Base-by-base conservation (phyloP, 2,329 filamentous ascomycete genomes). In the Stenocarpella maydis region DNA sequence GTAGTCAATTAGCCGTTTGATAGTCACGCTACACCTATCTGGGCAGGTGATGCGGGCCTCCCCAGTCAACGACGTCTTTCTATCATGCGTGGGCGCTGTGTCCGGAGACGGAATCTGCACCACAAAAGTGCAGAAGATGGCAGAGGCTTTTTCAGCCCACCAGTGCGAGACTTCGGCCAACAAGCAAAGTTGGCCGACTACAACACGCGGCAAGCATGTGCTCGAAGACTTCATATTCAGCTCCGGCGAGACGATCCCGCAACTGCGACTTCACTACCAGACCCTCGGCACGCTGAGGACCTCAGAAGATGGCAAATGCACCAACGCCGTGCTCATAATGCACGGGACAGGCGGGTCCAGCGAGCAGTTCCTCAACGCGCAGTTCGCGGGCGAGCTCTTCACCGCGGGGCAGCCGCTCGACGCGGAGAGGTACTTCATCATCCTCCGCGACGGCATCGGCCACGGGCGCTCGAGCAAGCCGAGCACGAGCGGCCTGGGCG, bases 401-500 rank as follows among this genome's bases (percentile, higher is more conserved):
- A 70, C 70, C 39, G 52, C 65, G 1, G 73, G 74, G 5, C 75
- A 76, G 63, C 71, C 60, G 21, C 74, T 77, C 21, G 74, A 74
- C 52, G 71, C 73, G 14, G 54, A 43, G 9, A 66, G 64, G 26
- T 72, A 74, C 69, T 76, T 74, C 69, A 69, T 76, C 65, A 70
- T 76, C 45, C 39, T 76, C 7, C 74, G 73, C n/a, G 75, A 76
- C 66, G 74, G 73, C 49, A 74, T 75, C 54, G 75, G 74, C 31
- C 75, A 75, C 65, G 75, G 74, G 31, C 65, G 69, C 17, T 75
- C 75, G 19, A 76, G 74, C 71, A 76, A 76, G 71, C 74, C 74
- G 3, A 75, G 73, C 71, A 70, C 69, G 53, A 41, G 37, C 45
- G 72, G 72, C 21, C 71, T 74, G 28, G 67, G 52, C n/a, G 71